A percentile compares a stretch with the other conserved stretches of the same genome.
These are phyloP conservation scores for Fraxinus ornus DNA, from an alignment of 305 asterid genomes.

Conservation along the genomic window DNA sequence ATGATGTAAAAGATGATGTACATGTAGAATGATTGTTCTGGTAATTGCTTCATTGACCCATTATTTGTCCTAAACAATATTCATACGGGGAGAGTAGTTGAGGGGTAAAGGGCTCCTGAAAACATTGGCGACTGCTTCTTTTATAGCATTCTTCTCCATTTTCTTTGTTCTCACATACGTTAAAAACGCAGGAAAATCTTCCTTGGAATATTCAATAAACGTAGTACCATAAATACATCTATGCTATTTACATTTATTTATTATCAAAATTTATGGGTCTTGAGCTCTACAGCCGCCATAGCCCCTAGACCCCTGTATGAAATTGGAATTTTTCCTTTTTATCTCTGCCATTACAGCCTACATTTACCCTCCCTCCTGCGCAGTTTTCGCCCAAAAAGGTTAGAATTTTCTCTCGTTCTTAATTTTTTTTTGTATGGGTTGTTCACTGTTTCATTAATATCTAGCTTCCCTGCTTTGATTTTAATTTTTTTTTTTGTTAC, in stretches of 20 bases:
- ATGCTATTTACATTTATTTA: neutral
- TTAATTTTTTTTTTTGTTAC: neutral
- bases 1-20: no score
- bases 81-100: conserved; percentile 14
- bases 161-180: conserved; percentile 1
- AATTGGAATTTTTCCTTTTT: neutral
- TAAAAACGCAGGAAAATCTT: conserved; percentile 7
- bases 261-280: neutral
- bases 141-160: neutral
- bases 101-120: conserved; percentile 31
- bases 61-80: neutral
- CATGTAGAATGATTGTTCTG: no score
- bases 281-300: conserved; percentile 13
- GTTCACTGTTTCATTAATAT: conserved; percentile 19
- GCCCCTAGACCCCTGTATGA: conserved; percentile 12
- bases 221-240: neutral
- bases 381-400: conserved; percentile 18
- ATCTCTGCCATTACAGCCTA: neutral
- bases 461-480: neutral
- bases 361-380: neutral
- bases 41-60: conserved; percentile 10
- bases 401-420: neutral
- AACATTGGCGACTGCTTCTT: conserved; percentile 25
- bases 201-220: conserved; percentile 24
- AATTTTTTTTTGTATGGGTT: neutral